phyloP scores from a whole-genome alignment of 1,139 yeast species.

The Zygoascus meyerae region DNA sequence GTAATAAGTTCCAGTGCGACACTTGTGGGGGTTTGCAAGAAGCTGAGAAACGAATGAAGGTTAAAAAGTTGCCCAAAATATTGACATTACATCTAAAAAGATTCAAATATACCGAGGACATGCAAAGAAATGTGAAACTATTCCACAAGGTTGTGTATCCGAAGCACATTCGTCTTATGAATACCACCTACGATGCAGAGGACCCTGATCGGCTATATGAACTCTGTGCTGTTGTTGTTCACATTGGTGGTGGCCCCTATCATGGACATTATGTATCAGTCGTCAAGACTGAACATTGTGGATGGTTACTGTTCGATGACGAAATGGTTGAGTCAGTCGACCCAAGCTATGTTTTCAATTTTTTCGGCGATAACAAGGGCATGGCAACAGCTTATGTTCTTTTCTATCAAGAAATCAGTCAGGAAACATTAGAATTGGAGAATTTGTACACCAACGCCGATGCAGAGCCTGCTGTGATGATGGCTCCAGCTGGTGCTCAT shows the following conservation, averaged over 20 bases:
- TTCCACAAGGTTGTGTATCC: slow-evolving; percentile 86
- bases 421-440: slow-evolving; percentile 24
- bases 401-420: slow-evolving; percentile 51
- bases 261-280: slow-evolving; percentile 94
- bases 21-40: slow-evolving; percentile 87
- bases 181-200: slow-evolving; percentile 56
- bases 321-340: slow-evolving; percentile 89
- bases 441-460: slow-evolving; percentile 23
- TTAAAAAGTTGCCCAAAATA: slow-evolving; percentile 70
- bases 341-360: slow-evolving; percentile 74
- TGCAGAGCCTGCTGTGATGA: slow-evolving; percentile 2
- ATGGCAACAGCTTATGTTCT: slow-evolving; percentile 88
- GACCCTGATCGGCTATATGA: slow-evolving; percentile 62
- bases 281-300: slow-evolving; percentile 69
- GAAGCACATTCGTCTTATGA: slow-evolving; percentile 62
- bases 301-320: slow-evolving; percentile 93
- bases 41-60: slow-evolving; percentile 86
- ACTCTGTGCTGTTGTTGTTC: slow-evolving; percentile 80
- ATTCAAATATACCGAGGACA: slow-evolving; percentile 81
- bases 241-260: slow-evolving; percentile 96
- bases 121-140: slow-evolving; percentile 76
- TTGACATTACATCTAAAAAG: slow-evolving; percentile 81
- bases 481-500: slow-evolving; percentile 9
- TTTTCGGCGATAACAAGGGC: slow-evolving; percentile 85
- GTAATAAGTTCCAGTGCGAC: slow-evolving; percentile 91